phyloP scores from a whole-genome alignment of 176 grass and related monocot species.

The Chrysopogon serrulatus region DNA sequence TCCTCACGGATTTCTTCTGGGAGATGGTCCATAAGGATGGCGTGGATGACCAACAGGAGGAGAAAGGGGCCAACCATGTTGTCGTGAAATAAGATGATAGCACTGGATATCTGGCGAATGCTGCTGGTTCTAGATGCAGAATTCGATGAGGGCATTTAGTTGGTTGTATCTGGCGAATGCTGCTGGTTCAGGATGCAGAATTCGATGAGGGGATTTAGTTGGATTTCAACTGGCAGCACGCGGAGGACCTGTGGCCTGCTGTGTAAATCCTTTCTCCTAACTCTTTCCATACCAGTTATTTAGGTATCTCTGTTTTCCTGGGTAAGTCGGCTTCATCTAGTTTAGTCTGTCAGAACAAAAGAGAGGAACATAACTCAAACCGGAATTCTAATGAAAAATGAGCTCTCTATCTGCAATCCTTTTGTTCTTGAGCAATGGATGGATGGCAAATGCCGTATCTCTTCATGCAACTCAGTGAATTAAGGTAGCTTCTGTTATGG shows the following conservation, averaged over 20 bases:
- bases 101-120: not conserved
- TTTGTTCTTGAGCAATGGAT: slow-evolving; percentile 31
- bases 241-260: slow-evolving; percentile 11
- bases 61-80: not conserved
- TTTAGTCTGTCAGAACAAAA: slow-evolving; percentile 35
- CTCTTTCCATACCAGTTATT: slow-evolving; percentile 36
- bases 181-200: slow-evolving; percentile 6
- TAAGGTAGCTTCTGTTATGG: not conserved
- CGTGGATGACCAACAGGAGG: not conserved
- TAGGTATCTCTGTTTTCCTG: slow-evolving; percentile 37
- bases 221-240: slow-evolving; percentile 26
- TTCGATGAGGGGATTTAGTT: slow-evolving; percentile 13
- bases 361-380: not conserved
- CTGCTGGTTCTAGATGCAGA: slow-evolving; percentile 14
- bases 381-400: slow-evolving; percentile 17
- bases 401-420: slow-evolving; percentile 29
- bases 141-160: slow-evolving; percentile 10
- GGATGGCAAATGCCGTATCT: slow-evolving; percentile 6
- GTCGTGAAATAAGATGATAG: slow-evolving; percentile 26
- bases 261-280: slow-evolving; percentile 55
- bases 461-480: not conserved
- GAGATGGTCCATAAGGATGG: slow-evolving; percentile 55
- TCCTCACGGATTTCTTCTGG: slow-evolving; percentile 78
- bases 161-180: slow-evolving; percentile 4
- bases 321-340: slow-evolving; percentile 34